Percentiles rank a stretch among this genome's conserved stretches.
phyloP scores from a whole-genome alignment of 73 alveolate species.

The Paramecium pentaurelia region DNA sequence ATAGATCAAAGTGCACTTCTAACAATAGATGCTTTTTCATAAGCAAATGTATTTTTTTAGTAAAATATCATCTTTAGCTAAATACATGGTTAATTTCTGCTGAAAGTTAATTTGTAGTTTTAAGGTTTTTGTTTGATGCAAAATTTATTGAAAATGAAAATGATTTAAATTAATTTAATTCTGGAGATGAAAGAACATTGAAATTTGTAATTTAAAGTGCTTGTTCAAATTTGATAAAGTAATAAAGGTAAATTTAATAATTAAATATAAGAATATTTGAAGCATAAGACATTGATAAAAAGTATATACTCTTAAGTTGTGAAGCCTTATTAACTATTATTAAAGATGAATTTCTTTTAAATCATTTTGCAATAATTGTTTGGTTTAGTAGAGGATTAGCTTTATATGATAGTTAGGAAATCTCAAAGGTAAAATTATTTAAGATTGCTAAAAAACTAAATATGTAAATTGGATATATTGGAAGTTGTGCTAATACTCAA shows the following conservation, averaged over 20 bases:
- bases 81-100: slow-evolving; percentile 1
- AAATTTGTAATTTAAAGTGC: background rate
- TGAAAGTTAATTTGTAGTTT: background rate
- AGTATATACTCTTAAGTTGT: background rate
- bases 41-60: background rate
- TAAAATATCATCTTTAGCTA: background rate
- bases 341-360: background rate
- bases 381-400: slow-evolving; percentile 13
- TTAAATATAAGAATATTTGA: background rate
- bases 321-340: background rate
- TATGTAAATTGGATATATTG: background rate
- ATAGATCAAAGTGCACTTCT: background rate
- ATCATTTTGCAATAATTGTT: background rate
- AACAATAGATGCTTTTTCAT: background rate
- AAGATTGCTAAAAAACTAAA: background rate
- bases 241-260: background rate
- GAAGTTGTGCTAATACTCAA: background rate
- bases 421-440: background rate
- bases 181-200: background rate
- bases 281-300: background rate
- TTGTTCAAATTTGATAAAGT: background rate
- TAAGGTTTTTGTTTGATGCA: background rate
- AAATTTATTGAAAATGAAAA: background rate
- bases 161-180: background rate
- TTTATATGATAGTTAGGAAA: background rate